Conservation (phyloP, 2,329 filamentous ascomycete species). For the Aspergillus sp. region DNA sequence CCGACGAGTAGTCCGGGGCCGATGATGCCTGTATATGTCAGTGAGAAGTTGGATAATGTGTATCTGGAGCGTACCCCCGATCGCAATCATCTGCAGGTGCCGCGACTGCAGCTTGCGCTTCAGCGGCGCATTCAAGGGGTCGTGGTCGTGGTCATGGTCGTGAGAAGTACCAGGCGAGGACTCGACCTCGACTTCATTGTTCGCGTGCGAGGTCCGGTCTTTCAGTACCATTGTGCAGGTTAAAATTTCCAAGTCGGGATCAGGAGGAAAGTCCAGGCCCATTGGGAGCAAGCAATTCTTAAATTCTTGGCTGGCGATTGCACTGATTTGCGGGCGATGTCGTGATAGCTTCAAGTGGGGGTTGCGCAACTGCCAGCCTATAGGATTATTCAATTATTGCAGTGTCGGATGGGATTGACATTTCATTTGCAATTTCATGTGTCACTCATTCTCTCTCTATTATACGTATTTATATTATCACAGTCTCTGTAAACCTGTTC, state of each 20-base stretch:
- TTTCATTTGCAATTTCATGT: no score
- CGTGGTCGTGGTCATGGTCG: constrained; percentile 3
- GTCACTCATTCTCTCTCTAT: no score
- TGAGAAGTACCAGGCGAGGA: not conserved
- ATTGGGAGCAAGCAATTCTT: not conserved
- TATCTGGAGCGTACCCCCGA: constrained; percentile 10
- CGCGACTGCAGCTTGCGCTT: constrained; percentile 24
- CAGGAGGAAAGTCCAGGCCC: not conserved
- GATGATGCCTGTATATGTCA: constrained; percentile 55
- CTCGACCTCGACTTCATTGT: constrained; percentile 2
- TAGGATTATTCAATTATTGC: not conserved
- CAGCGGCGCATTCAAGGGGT: constrained; percentile 9
- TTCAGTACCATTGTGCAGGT: not conserved
- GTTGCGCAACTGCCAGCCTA: not conserved
- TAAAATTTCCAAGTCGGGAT: not conserved
- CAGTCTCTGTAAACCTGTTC: no score
- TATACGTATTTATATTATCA: no score
- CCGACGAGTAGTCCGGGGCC: constrained; percentile 72
- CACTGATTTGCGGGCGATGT: constrained; percentile 5
- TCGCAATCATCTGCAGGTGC: constrained; percentile 26
- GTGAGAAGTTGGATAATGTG: no score
- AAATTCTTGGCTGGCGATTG: not conserved
- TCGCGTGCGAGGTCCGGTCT: not conserved
- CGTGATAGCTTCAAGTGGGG: constrained; percentile 13
- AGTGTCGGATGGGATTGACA: no score